A percentile compares a stretch with the other conserved stretches of the same genome.
Conservation (phyloP, 441 rosid species). For the Flueggea neowawraea region DNA sequence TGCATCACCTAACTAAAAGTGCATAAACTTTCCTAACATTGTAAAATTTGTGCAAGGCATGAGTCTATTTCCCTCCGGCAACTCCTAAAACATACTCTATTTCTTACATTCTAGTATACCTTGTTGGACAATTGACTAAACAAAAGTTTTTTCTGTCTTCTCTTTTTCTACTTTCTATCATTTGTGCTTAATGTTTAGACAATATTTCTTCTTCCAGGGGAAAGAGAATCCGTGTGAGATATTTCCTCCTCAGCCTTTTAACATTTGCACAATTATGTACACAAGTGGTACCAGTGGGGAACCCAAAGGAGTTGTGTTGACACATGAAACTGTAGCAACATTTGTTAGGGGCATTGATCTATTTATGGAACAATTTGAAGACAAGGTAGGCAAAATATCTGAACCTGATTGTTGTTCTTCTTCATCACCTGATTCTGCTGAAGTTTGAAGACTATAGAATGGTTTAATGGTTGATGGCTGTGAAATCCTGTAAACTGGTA, state of each 20-base stretch:
- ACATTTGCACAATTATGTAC: conserved; percentile 90
- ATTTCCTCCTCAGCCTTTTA: conserved; percentile 54
- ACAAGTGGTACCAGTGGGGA: conserved; percentile 98
- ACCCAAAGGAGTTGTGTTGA: conserved; percentile 91
- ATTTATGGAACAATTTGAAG: conserved; percentile 79
- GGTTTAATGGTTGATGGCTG: no score
- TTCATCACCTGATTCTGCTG: no score
- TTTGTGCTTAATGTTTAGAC: not conserved
- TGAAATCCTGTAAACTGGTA: no score
- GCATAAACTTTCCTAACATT: no score
- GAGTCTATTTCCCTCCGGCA: no score
- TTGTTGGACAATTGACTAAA: no score
- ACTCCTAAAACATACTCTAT: no score
- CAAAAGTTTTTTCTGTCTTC: not conserved
- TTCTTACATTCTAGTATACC: no score
- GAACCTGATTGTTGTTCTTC: no score
- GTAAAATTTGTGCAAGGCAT: no score
- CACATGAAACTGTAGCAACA: conserved; percentile 65
- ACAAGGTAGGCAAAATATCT: conserved; percentile 51
- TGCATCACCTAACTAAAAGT: no score
- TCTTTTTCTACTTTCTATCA: not conserved
- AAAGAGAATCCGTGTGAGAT: conserved; percentile 47
- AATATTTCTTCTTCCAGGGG: conserved; percentile 39
- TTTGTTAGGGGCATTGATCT: conserved; percentile 70
- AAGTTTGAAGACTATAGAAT: no score